Evolutionary conservation across 1,139 yeast species (phyloP).

Genomic region (Hyphopichia pseudoburtonii): DNA sequence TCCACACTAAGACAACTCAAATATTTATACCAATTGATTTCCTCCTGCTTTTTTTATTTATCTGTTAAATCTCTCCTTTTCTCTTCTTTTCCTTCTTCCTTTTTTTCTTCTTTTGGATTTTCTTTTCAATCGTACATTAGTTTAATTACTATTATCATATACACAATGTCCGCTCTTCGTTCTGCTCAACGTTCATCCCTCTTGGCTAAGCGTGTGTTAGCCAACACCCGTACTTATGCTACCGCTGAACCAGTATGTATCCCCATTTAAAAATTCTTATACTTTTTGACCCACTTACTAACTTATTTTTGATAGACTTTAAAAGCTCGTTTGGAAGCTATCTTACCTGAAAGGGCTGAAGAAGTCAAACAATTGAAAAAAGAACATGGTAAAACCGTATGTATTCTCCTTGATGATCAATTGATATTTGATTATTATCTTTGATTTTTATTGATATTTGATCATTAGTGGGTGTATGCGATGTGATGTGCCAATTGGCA

Average conservation of each 20-base stretch:
- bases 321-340: conserved; percentile 90
- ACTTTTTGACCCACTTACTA: conserved; percentile 9
- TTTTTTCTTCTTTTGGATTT: conserved; percentile 18
- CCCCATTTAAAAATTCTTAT: background rate
- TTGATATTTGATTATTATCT: background rate
- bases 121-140: conserved; percentile 3
- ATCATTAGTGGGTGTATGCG: too few species aligned
- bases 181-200: conserved; percentile 36
- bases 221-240: conserved; percentile 45
- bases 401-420: conserved; percentile 16
- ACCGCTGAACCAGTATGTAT: conserved; percentile 55
- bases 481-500: too few species aligned
- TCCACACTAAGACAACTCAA: too few species aligned
- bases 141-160: conserved; percentile 1
- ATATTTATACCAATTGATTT: conserved; percentile 3
- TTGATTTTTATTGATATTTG: too few species aligned
- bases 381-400: conserved; percentile 81
- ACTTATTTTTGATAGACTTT: conserved; percentile 47
- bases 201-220: conserved; percentile 37
- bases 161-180: conserved; percentile 39
- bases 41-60: conserved; percentile 8
- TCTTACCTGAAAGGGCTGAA: conserved; percentile 89
- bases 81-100: conserved; percentile 16
- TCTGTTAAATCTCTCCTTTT: too few species aligned
- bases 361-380: conserved; percentile 87